Evolutionary conservation across 805 yeast species (phyloP).

Genomic region (Candida fluviatilis): DNA sequence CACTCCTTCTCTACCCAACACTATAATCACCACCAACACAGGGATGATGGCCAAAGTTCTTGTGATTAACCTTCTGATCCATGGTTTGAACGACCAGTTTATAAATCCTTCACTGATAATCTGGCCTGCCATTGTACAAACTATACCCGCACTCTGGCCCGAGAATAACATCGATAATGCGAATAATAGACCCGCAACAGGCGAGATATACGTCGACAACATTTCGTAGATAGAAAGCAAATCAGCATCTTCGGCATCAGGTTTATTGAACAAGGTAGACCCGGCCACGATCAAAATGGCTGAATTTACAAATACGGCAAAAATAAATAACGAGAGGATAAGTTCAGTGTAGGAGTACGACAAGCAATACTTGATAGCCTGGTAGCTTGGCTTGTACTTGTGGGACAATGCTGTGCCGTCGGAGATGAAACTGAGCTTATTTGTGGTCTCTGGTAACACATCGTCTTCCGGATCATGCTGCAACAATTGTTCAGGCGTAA

Average conservation of each 20-base stretch:
- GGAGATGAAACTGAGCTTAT: slow-evolving; percentile 17
- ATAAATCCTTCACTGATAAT: slow-evolving; percentile 44
- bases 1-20: slow-evolving; percentile 42
- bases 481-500: slow-evolving; percentile 3
- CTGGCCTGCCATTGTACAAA: slow-evolving; percentile 48
- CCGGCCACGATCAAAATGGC: slow-evolving; percentile 45
- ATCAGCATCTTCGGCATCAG: slow-evolving; percentile 45
- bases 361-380: slow-evolving; percentile 39
- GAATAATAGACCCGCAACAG: slow-evolving; percentile 42
- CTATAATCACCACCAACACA: slow-evolving; percentile 32
- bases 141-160: slow-evolving; percentile 46
- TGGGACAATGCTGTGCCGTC: slow-evolving; percentile 25
- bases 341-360: slow-evolving; percentile 37
- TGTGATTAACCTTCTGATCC: slow-evolving; percentile 40
- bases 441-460: slow-evolving; percentile 9
- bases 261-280: slow-evolving; percentile 35
- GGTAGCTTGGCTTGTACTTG: slow-evolving; percentile 38
- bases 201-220: slow-evolving; percentile 40
- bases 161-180: slow-evolving; percentile 44
- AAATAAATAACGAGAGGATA: slow-evolving; percentile 35
- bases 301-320: slow-evolving; percentile 43
- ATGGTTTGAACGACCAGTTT: slow-evolving; percentile 40
- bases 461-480: slow-evolving; percentile 1
- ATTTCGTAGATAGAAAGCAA: slow-evolving; percentile 41
- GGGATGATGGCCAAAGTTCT: slow-evolving; percentile 40